These are phyloP conservation scores for Cryomyces antarcticus DNA, from an alignment of 495 filamentous ascomycete species.

Conservation along the genomic window DNA sequence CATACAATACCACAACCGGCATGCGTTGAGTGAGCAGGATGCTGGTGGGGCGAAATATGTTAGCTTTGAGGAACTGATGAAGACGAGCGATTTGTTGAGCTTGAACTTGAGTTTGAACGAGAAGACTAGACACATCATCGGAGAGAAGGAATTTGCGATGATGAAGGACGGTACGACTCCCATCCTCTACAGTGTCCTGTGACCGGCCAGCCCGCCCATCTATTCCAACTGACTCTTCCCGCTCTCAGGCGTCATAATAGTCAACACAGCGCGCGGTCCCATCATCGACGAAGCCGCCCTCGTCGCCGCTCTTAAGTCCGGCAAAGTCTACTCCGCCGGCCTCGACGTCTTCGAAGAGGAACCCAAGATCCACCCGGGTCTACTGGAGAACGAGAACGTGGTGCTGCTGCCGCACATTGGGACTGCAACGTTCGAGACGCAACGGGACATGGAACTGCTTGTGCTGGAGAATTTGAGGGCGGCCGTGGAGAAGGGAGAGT, in stretches of 20 bases:
- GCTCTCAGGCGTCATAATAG: constrained; percentile 8
- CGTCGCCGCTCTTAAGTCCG: constrained; percentile 17
- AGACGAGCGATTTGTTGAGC: constrained; percentile 18
- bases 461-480: constrained; percentile 17
- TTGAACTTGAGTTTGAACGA: constrained; percentile 18
- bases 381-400: constrained; percentile 15
- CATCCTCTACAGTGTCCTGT: no score
- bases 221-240: no score
- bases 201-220: no score
- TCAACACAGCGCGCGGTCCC: constrained; percentile 20
- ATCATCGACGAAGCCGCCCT: constrained; percentile 21
- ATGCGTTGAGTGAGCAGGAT: constrained; percentile 7
- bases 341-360: constrained; percentile 22
- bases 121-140: constrained; percentile 17
- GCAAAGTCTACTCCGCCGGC: constrained; percentile 18
- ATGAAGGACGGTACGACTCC: constrained; percentile 13
- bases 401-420: constrained; percentile 19
- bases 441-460: constrained; percentile 19
- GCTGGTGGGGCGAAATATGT: constrained; percentile 19
- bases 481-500: constrained; percentile 9
- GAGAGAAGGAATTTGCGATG: constrained; percentile 13
- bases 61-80: constrained; percentile 18
- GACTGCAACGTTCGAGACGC: constrained; percentile 18
- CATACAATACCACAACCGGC: constrained; percentile 21
- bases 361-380: constrained; percentile 9